phyloP scores from a whole-genome alignment of 2,329 filamentous ascomycete genomes.

The Pseudopithomyces maydicus region DNA sequence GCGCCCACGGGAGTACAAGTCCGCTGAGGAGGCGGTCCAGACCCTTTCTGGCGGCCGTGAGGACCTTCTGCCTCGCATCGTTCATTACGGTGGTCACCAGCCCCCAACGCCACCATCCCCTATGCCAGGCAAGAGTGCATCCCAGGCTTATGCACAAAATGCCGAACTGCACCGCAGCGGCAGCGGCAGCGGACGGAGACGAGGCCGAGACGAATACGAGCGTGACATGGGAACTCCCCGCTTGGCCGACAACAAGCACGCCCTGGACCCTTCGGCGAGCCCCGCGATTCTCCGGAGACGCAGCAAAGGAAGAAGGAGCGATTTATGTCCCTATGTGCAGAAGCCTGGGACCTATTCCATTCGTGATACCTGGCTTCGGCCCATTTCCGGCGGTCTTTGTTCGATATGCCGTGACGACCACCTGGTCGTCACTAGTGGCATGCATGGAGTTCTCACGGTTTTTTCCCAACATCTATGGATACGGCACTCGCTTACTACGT shows the following conservation, averaged over 20 bases:
- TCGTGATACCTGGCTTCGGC: slow-evolving; percentile 59
- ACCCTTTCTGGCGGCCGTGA: slow-evolving; percentile 89
- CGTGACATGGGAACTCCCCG: slow-evolving; percentile 84
- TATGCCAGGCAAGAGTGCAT: slow-evolving; percentile 54
- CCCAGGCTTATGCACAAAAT: slow-evolving; percentile 34
- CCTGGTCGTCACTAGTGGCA: slow-evolving; percentile 21
- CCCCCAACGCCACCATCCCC: slow-evolving; percentile 90
- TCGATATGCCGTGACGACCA: slow-evolving; percentile 10
- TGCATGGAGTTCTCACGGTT: slow-evolving; percentile 24
- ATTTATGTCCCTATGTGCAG: slow-evolving; percentile 82
- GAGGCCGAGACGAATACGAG: slow-evolving; percentile 89
- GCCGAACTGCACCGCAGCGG: slow-evolving; percentile 56
- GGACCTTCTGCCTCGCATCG: slow-evolving; percentile 87
- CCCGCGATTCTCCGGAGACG: slow-evolving; percentile 81
- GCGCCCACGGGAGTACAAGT: slow-evolving; percentile 85
- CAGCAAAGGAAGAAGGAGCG: slow-evolving; percentile 88
- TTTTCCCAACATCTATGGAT: slow-evolving; percentile 18
- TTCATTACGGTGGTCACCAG: slow-evolving; percentile 94
- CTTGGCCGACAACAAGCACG: slow-evolving; percentile 66
- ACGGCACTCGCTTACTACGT: slow-evolving; percentile 27
- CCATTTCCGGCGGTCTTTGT: slow-evolving; percentile 15
- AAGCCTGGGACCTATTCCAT: slow-evolving; percentile 97
- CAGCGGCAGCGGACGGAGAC: slow-evolving; percentile 70
- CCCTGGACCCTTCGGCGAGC: slow-evolving; percentile 74
- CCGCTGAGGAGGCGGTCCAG: slow-evolving; percentile 92